Percentiles rank a stretch among this genome's conserved stretches.
Conservation (phyloP, 371 early-diverging fungal genomes). For the Chytridiales sp. region DNA sequence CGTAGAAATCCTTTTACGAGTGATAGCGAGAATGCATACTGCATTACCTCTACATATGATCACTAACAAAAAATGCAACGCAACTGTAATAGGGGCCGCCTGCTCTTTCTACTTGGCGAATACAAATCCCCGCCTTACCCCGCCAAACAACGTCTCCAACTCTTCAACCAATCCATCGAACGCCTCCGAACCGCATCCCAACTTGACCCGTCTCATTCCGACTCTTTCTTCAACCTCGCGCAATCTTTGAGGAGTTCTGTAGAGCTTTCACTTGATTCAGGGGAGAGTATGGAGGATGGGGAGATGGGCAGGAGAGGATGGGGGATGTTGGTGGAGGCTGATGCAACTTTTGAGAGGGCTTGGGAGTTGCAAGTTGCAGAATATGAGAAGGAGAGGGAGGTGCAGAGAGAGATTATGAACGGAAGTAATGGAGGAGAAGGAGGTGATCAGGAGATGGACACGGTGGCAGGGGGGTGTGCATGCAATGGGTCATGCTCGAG, state of each 20-base stretch:
- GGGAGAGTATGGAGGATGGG: slow-evolving; percentile 59
- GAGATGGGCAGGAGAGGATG: slow-evolving; percentile 50
- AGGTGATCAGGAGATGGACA: slow-evolving; percentile 10
- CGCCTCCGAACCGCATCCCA: slow-evolving; percentile 15
- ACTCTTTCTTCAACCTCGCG: slow-evolving; percentile 68
- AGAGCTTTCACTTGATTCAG: slow-evolving; percentile 61
- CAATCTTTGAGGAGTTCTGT: slow-evolving; percentile 66
- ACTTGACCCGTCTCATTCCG: slow-evolving; percentile 56
- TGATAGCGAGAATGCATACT: too few species aligned
- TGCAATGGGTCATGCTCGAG: too few species aligned
- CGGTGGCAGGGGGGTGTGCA: too few species aligned
- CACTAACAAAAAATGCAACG: too few species aligned
- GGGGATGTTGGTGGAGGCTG: slow-evolving; percentile 55
- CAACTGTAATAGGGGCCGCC: slow-evolving; percentile 53
- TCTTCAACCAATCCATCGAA: slow-evolving; percentile 55
- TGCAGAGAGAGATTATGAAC: too few species aligned
- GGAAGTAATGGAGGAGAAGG: slow-evolving; percentile 32
- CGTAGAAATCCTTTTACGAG: background rate
- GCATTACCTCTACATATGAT: too few species aligned
- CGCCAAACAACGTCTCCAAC: slow-evolving; percentile 49
- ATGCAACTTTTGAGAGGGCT: slow-evolving; percentile 40
- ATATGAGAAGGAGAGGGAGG: background rate
- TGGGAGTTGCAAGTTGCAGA: slow-evolving; percentile 31
- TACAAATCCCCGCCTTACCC: slow-evolving; percentile 53
- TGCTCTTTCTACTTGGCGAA: slow-evolving; percentile 63